Percentiles rank a stretch among this genome's conserved stretches.
Conservation (phyloP, 2,329 filamentous ascomycete species). For the Aspergillus tamarii region DNA sequence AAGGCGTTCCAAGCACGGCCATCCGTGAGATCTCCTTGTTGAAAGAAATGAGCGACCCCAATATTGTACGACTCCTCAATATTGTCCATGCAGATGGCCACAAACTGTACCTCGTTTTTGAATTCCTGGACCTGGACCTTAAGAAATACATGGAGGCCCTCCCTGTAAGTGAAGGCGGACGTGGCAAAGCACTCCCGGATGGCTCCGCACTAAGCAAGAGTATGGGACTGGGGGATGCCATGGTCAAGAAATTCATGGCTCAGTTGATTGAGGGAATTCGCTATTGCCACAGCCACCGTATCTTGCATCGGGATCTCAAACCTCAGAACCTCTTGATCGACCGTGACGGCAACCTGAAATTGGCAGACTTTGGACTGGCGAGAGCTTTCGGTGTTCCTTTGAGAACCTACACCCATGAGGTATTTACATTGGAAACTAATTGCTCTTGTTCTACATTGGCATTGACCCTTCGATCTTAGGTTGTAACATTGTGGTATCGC, state of each 20-base stretch:
- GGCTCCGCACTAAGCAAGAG: conserved; percentile 67
- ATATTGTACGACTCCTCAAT: conserved; percentile 85
- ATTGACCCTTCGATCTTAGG: conserved; percentile 48
- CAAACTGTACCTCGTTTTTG: conserved; percentile 91
- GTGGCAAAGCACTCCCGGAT: conserved; percentile 82
- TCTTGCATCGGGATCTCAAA: conserved; percentile 87
- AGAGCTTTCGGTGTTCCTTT: conserved; percentile 89
- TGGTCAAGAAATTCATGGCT: conserved; percentile 92
- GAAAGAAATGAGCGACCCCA: conserved; percentile 91
- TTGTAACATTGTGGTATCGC: conserved; percentile 92
- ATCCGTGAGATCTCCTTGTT: conserved; percentile 93
- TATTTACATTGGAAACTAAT: conserved; percentile 31
- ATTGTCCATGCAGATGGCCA: conserved; percentile 94
- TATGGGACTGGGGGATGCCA: conserved; percentile 74
- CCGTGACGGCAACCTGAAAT: conserved; percentile 82
- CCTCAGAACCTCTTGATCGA: conserved; percentile 89
- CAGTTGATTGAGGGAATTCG: conserved; percentile 82
- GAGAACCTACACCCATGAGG: conserved; percentile 89
- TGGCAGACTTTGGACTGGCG: conserved; percentile 87
- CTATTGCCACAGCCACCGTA: conserved; percentile 86
- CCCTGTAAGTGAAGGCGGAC: conserved; percentile 79
- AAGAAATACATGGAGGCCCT: conserved; percentile 97
- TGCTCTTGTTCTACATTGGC: background rate
- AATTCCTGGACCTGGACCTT: conserved; percentile 87
- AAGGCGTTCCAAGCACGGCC: conserved; percentile 88